Base-by-base conservation (phyloP, 495 filamentous ascomycete genomes). In the Pseudoneurospora amorphoporcata region DNA sequence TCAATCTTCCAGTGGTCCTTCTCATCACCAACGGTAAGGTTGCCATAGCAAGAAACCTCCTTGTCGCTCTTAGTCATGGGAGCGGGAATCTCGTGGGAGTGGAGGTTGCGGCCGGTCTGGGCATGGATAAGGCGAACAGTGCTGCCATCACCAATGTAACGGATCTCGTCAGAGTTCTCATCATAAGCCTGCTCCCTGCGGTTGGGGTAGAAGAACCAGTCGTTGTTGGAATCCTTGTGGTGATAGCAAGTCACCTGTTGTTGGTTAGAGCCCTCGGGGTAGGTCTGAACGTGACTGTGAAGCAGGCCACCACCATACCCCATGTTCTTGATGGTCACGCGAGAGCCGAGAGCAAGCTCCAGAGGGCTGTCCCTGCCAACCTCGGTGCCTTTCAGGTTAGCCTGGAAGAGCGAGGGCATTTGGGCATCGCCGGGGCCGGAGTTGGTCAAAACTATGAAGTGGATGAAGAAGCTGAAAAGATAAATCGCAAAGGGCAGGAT, bases 171-270 rank as follows among this genome's bases (percentile, higher is more conserved):
- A 3, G 88, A 81, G 76, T 93, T 87, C 77, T 89, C 96, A n/a
- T 92, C 90, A 17, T 35, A 65, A 35, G 53, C 29, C 4, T 86
- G 80, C 41, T 95, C 86, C 39, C 84, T 76, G 53, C 95, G 91
- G 83, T 94, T 95, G 19, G 95, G 96, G 78, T 97, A 97, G 80
- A 99, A 97, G 82, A 94, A 98, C 95, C 95, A 99, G 82, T 99
- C 96, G 77, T 99, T 99, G 85, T 99, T 99, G 76, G 95, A 89
- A 87, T 99, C 95, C 79, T 99, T 99, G 85, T 99, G 95, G 81
- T 99, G 95, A 80, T 99, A 99, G 84, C 95, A 99, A 39, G 95
- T 99, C 70, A 99, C 91, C 81, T 99, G 95, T 77, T 99, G 96
- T 82, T 99, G 95, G 8, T 81, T 81, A 16, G 96, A 98, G 39